Evolutionary conservation across 345 rosid species (phyloP), one percentile per base, ranked within the genome.

Genomic region (Rubroshorea leprosula): DNA sequence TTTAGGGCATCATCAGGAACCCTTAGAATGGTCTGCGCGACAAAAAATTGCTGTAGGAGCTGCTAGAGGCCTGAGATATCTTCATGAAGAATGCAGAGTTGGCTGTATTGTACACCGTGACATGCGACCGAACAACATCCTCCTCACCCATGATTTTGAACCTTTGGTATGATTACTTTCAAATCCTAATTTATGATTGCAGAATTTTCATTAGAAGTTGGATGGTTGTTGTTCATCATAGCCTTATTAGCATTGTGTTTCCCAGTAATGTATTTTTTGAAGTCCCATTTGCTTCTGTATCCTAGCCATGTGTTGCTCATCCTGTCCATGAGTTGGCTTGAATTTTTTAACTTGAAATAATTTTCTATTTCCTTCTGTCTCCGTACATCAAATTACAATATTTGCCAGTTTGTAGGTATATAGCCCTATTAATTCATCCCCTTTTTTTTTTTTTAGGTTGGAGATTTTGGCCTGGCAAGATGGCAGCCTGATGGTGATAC

Each of bases 91-190:
- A 63, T 94, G 99, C 82, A 84, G 99, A 83, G 99, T 90, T 63
- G 99, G 99, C 38, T 90, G 99, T 70, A 94, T 94, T 68, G 99
- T 94, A 72, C 99, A 94, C 68, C 88, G 99, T 50, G 99, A 94
- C 72, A 87, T 94, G 99, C 87, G 97, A 31, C 99, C 99, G 23
- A 94, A 94, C 80, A 94, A 94, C 73, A 90, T 94, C 58, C 99
- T 94, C 49, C 75, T 94, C 51, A 94, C 99, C 57, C 99, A 94
- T 81, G 99, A 94, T 72, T 87, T 83, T 67, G 99, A 94, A 67
- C 96, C 99, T 45, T 69, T 94, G 95, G 99, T 94, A 84, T 56
- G 63, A 23, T 39, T 20, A 35, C 49, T 5, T 0, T 26, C 11
- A n/a, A 49, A 44, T 44, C 27, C 16, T 19, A 14, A 11, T 53